Evolutionary conservation across 805 yeast genomes (phyloP), one percentile per base, ranked within the genome.

Genomic region (Candida taoyuanica): DNA sequence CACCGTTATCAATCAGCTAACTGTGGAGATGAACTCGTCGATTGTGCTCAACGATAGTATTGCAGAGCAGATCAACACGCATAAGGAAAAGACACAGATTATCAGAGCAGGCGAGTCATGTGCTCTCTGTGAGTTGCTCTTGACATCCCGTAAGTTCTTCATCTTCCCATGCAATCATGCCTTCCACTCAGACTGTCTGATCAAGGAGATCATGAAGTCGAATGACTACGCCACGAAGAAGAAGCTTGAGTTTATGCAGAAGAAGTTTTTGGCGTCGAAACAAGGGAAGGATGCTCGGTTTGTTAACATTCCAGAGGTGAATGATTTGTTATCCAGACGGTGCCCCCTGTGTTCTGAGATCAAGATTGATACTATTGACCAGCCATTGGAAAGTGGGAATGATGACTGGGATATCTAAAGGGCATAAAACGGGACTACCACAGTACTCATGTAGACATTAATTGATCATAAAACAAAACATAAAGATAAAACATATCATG

Each of bases 131-230:
- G 63, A 67, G n/a, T 72, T 72, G 48, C 71, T 93, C 7, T 64
- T 91, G 31, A 71, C 86, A 3, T 74, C 80, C 4, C 73, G 87
- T 40, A 83, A 78, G 54, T 88, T 88, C 49, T 71, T 81, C 37
- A 76, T 80, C 5, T 93, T 86, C 55, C 96, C 96, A 0, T 93
- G 98, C 56, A 82, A 75, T 40, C 98, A 93, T 58, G 76, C 85
- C 5, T 84, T 85, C 62, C 98, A 93, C 56, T 80, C 79, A 36
- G 96, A 88, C 56, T 93, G 98, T 63, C 59, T 87, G n/a, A 74
- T 83, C 6, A 72, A 74, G 40, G 65, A 65, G 27, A 74, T 83
- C 24, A 55, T 81, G 36, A 66, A 68, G 25, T 78, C 82, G 21
- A 78, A 78, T 31, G 87, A 86, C 48, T 81, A 80, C 55, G 70